phyloP scores from a whole-genome alignment of 2,329 filamentous ascomycete genomes.

The Aspergillus sp. region DNA sequence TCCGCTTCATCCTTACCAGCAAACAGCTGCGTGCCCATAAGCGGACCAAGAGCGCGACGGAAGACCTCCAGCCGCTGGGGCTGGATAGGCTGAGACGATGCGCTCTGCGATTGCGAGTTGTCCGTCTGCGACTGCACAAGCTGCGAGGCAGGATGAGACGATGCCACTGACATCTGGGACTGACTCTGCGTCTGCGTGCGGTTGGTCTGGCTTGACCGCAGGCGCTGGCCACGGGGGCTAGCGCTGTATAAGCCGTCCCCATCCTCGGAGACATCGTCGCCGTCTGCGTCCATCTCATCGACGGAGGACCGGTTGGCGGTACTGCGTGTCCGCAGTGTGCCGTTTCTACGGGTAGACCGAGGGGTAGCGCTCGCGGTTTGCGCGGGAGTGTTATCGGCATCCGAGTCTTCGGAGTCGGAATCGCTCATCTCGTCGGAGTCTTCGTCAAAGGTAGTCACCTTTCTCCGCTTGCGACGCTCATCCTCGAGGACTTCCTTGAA shows the following conservation, averaged over 20 bases:
- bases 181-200: constrained; percentile 43
- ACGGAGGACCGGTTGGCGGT: constrained; percentile 36
- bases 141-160: constrained; percentile 75
- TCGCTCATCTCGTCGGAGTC: constrained; percentile 49
- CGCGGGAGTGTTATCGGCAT: constrained; percentile 24
- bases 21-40: constrained; percentile 82
- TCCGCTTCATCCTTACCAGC: constrained; percentile 73
- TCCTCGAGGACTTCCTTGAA: constrained; percentile 95
- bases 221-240: constrained; percentile 45
- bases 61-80: constrained; percentile 69
- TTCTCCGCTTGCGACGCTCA: constrained; percentile 78
- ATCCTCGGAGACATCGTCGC: constrained; percentile 52
- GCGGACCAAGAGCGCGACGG: constrained; percentile 74
- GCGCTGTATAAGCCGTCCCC: constrained; percentile 54
- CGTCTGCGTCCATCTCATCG: constrained; percentile 44
- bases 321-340: constrained; percentile 32
- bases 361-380: constrained; percentile 28
- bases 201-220: constrained; percentile 36
- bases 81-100: constrained; percentile 40
- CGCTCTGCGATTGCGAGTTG: constrained; percentile 46
- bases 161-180: constrained; percentile 69
- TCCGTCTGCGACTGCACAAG: constrained; percentile 55
- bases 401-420: constrained; percentile 34
- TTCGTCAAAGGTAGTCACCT: constrained; percentile 66
- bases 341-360: constrained; percentile 31